Percentiles rank a stretch among this genome's conserved stretches.
phyloP scores from a whole-genome alignment of 495 filamentous ascomycete genomes.

The Hypoxylon perforatum region DNA sequence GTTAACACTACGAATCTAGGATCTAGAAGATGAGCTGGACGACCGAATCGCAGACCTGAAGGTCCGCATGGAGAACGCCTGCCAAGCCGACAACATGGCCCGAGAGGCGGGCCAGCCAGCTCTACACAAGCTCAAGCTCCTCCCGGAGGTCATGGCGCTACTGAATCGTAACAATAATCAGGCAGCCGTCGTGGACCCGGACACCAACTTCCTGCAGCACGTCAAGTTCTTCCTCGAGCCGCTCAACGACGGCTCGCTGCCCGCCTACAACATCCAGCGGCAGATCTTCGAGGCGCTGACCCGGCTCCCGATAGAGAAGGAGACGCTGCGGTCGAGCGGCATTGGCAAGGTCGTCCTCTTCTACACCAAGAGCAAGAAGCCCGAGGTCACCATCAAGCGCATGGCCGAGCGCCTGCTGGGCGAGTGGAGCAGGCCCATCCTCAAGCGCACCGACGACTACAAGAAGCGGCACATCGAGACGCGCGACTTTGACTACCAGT shows the following conservation, averaged over 20 bases:
- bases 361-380: constrained; percentile 93
- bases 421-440: constrained; percentile 96
- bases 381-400: constrained; percentile 88
- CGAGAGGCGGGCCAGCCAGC: constrained; percentile 82
- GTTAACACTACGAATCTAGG: constrained; percentile 58
- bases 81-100: constrained; percentile 82
- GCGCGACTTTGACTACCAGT: constrained; percentile 65
- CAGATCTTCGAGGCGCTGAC: constrained; percentile 86
- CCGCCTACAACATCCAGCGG: constrained; percentile 96
- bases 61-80: constrained; percentile 90
- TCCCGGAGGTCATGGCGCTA: constrained; percentile 89
- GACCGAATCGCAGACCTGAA: constrained; percentile 89
- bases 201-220: constrained; percentile 92
- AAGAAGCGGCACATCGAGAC: constrained; percentile 76
- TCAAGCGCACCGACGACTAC: constrained; percentile 93
- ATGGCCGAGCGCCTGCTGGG: constrained; percentile 88
- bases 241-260: constrained; percentile 88
- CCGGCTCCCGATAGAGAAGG: constrained; percentile 87
- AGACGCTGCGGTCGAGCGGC: constrained; percentile 86
- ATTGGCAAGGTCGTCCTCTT: constrained; percentile 96
- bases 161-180: constrained; percentile 89
- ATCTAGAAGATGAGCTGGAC: constrained; percentile 89
- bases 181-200: constrained; percentile 85
- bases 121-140: constrained; percentile 91
- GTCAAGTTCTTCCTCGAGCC: constrained; percentile 98